phyloP scores from a whole-genome alignment of 169 alveolate species.

The Plasmodium reichenowi region DNA sequence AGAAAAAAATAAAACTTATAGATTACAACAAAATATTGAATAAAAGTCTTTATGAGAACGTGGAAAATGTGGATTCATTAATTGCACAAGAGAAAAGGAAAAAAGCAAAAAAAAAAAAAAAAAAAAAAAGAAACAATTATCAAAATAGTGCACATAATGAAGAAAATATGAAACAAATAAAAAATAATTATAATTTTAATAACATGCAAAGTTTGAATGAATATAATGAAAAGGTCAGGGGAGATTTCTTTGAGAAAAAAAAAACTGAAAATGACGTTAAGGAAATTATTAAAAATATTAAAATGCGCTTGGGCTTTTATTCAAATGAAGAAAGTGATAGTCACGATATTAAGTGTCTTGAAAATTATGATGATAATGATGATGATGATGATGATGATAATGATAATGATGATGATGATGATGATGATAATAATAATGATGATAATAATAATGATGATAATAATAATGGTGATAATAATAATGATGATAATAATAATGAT shows the following conservation, averaged over 20 bases:
- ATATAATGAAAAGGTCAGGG: not conserved
- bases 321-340: conserved; percentile 23
- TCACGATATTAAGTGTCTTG: too few species aligned
- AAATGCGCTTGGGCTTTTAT: conserved; percentile 46
- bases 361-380: not conserved
- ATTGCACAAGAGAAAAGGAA: not conserved
- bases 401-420: too few species aligned
- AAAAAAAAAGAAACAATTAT: not conserved
- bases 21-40: conserved; percentile 41
- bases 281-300: conserved; percentile 57
- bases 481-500: too few species aligned
- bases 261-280: conserved; percentile 21
- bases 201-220: not conserved
- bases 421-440: too few species aligned
- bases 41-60: conserved; percentile 17
- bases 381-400: too few species aligned
- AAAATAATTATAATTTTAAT: not conserved
- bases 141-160: not conserved
- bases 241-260: not conserved
- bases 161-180: not conserved
- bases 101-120: too few species aligned
- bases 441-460: too few species aligned
- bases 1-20: conserved; percentile 43
- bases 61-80: not conserved
- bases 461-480: too few species aligned